Base-by-base conservation (phyloP, 2,329 filamentous ascomycete genomes). In the Taxawa tesnikishii region DNA sequence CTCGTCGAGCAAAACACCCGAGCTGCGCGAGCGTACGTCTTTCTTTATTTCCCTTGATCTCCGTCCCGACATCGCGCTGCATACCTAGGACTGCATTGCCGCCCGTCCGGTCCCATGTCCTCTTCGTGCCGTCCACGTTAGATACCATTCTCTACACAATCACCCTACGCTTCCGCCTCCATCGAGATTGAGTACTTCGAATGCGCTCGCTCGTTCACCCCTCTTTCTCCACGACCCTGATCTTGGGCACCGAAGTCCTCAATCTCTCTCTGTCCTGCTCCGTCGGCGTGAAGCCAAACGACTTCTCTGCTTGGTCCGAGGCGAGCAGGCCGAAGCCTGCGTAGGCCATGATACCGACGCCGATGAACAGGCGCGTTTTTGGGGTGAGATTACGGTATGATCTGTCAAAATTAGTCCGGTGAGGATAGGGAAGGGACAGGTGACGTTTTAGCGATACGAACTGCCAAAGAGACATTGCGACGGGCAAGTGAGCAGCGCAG, bases 341-440 rank as follows among this genome's bases (percentile, higher is more conserved):
- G 73, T 84, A 94, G 19, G 72, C 72, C 49, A 94, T 73, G 43
- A 93, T 59, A 45, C 75, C 79, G 29, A 75, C 53, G 44, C 87
- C 87, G 40, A 93, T 67, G 29, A 77, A 59, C 26, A 83, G 59
- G 35, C 81, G 79, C 15, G 80, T 79, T 44, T 71, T 76, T 12
- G 79, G 70, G 3, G 77, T 62, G 33, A 93, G 75, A 45, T 70
- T 73, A 50, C 69, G 76, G 62, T 85, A 93, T 26, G 31, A 32
- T 15, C 34, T 37, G 13, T 12, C 5, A 3, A 5, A 3, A 3
- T 14, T 9, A 29, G 27, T 29, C 12, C n/a, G 30, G 15, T 4
- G 14, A 14, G 27, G 26, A 8, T 14, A 3, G 14, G 26, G 11
- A 27, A 27, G 26, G 26, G 6, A 16, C 10, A 23, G 15, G 35